Evolutionary conservation across 352 stramenopile species (phyloP).

Genomic region (Aphanomyces cochlioides): DNA sequence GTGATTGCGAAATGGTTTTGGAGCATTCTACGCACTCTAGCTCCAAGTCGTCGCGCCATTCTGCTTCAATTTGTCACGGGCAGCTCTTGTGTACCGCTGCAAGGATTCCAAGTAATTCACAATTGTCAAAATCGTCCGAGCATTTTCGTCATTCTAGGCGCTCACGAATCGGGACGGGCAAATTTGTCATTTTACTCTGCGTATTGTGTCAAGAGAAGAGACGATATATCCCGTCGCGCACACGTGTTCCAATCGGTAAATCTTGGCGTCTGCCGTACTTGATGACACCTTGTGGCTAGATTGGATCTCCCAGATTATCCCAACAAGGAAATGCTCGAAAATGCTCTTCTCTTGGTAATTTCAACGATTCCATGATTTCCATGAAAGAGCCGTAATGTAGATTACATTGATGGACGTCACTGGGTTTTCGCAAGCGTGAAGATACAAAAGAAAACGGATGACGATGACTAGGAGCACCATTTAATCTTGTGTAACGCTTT

Average conservation of each 20-base stretch:
- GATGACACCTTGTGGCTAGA: background rate
- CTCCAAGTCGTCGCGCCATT: conserved; percentile 64
- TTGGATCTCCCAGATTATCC: conserved; percentile 17
- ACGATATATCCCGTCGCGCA: conserved; percentile 17
- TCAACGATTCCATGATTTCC: too few relatives aligned
- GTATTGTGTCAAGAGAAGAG: conserved; percentile 38
- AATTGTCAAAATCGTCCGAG: too few relatives aligned
- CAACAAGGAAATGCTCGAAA: background rate
- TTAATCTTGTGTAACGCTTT: too few relatives aligned
- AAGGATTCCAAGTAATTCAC: conserved; percentile 61
- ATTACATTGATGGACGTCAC: conserved; percentile 22
- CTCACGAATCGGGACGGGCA: conserved; percentile 79
- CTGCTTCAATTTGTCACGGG: conserved; percentile 82
- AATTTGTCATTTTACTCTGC: conserved; percentile 72
- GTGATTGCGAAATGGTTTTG: conserved; percentile 96
- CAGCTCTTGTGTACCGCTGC: conserved; percentile 70
- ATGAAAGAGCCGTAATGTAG: background rate
- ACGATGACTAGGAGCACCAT: too few relatives aligned
- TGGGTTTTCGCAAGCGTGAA: conserved; percentile 16
- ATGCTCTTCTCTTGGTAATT: conserved; percentile 10
- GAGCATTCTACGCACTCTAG: conserved; percentile 84
- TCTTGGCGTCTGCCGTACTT: background rate
- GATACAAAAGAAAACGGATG: too few relatives aligned
- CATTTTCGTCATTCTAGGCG: conserved; percentile 32
- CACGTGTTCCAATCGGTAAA: conserved; percentile 22